Percentiles rank a stretch among this genome's conserved stretches.
phyloP scores from a whole-genome alignment of 176 grass and related monocot genomes.

The bread wheat (Triticum aestivum) region DNA sequence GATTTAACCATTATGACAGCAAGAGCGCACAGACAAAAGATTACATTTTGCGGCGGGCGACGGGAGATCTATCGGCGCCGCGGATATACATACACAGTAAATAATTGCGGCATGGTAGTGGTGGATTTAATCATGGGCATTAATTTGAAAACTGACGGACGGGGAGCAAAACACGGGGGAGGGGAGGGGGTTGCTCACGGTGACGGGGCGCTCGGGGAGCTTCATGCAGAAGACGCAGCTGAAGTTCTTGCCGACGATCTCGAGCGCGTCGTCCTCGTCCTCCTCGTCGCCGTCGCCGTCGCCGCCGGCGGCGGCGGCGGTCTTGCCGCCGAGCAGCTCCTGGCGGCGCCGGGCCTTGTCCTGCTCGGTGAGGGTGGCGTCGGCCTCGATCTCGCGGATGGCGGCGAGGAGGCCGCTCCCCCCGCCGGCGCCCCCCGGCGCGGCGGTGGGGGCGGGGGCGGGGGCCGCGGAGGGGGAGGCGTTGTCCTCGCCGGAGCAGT shows the following conservation, averaged over 20 bases:
- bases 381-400: slow-evolving; percentile 72
- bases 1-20: neutral
- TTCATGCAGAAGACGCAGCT: slow-evolving; percentile 91
- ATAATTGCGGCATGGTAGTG: no score
- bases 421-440: neutral
- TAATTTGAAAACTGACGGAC: no score
- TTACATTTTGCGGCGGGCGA: no score
- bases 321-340: slow-evolving; percentile 47
- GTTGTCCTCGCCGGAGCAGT: slow-evolving; percentile 40
- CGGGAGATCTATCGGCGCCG: neutral
- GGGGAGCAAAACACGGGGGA: no score
- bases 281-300: neutral
- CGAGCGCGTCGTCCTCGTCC: slow-evolving; percentile 34
- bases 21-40: neutral
- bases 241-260: slow-evolving; percentile 57
- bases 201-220: slow-evolving; percentile 87
- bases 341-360: slow-evolving; percentile 81
- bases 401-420: slow-evolving; percentile 49
- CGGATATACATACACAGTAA: neutral
- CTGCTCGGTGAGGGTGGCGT: slow-evolving; percentile 50
- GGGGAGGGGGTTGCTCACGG: slow-evolving; percentile 35
- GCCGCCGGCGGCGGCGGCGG: neutral
- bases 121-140: no score
- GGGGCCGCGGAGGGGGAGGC: neutral
- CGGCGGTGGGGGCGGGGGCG: neutral